Evolutionary conservation across 495 filamentous ascomycete genomes (phyloP), one percentile per base, ranked within the genome.

Genomic region (Aspergillus egyptiacus): DNA sequence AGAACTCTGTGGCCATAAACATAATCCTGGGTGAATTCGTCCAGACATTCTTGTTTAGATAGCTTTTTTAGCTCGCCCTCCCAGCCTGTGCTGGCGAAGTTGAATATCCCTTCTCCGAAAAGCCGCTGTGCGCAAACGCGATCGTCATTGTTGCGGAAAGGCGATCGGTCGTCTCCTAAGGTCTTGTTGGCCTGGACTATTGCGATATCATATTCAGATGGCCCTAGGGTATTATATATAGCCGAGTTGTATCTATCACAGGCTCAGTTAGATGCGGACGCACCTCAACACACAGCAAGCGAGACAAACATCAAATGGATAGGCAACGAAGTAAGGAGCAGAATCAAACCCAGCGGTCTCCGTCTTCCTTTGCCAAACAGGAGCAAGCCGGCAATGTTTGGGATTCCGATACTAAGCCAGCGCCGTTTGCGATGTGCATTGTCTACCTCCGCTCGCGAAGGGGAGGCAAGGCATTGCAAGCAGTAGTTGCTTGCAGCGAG

Each of bases 401-500:
- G 35, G 0, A 40, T 28, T 13, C 50, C 50, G 10, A 52, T 25
- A 6, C 18, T 15, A 6, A 52, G 14, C 50, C 50, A 52, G 18
- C n/a, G 18, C 25, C 34, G 35, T 13, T 40, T 15, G 1, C 3
- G 23, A 25, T 52, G 50, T 2, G 50, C 50, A 8, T 45, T 34
- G 15, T 52, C 50, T 13, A 52, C 35, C 33, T 52, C 9, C 2
- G 24, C 19, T 1, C 50, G 41, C 32, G 50, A 46, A 11, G 50
- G 50, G 11, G 50, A 30, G 3, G 17, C 34, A 13, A 52, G 50
- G 20, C 50, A 52, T n/a, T 52, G 50, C 50, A 52, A 46, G 20
- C 41, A 45, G 41, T 52, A 52, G 50, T 45, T 52, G 18, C 50
- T 52, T 17, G 42, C 50, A 6, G 33, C 50, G 7, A 52, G 35